phyloP scores from a whole-genome alignment of 148 eudicot species.

The Linanthus parryae region DNA sequence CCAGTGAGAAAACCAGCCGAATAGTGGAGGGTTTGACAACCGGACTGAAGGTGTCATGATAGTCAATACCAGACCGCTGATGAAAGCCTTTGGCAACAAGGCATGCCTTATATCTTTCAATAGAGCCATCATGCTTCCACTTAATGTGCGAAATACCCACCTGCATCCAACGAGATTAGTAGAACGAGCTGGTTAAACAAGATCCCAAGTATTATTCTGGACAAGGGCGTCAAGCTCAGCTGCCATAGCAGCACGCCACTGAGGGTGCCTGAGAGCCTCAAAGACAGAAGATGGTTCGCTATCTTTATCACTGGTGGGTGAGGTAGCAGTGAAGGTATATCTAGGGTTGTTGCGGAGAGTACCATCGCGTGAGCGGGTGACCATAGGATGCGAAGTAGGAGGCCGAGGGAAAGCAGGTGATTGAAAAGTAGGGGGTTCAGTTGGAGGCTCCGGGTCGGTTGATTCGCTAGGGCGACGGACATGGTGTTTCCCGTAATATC shows the following conservation, averaged over 20 bases:
- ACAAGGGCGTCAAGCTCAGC: background rate
- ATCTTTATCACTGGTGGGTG: too few relatives aligned
- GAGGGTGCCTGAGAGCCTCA: background rate
- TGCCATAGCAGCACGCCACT: too few relatives aligned
- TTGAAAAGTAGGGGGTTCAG: too few relatives aligned
- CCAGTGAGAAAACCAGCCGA: background rate
- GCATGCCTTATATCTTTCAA: background rate
- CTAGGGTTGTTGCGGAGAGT: too few relatives aligned
- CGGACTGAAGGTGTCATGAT: background rate
- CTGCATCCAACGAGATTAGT: background rate
- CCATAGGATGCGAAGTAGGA: too few relatives aligned
- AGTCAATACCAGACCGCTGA: background rate
- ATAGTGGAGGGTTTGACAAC: background rate
- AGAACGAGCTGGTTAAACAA: background rate
- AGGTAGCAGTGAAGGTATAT: too few relatives aligned
- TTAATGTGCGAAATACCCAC: background rate
- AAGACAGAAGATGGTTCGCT: background rate
- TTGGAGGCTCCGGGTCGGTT: too few relatives aligned
- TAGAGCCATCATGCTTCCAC: background rate
- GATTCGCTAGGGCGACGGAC: background rate
- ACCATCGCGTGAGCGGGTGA: too few relatives aligned
- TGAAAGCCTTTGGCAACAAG: background rate
- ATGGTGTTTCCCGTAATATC: too few relatives aligned
- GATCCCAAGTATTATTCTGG: background rate
- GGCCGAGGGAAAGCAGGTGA: too few relatives aligned